A percentile compares a stretch with the other conserved stretches of the same genome.
Evolutionary conservation across 2,329 filamentous ascomycete species (phyloP).

Genomic region (Mycosphaerelloides madeirae): DNA sequence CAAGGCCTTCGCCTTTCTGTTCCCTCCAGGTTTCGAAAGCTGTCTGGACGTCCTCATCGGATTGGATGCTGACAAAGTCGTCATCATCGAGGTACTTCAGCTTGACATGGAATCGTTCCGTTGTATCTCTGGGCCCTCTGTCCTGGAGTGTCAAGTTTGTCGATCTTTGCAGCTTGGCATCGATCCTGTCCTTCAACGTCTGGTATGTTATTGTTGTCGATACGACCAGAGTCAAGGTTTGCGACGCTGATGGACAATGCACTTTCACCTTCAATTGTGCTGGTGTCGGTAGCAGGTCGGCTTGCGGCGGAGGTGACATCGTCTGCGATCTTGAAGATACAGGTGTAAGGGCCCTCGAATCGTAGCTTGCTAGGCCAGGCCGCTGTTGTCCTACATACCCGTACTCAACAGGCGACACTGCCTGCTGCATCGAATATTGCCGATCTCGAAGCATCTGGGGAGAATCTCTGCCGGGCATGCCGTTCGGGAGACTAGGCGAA

Average conservation of each 20-base stretch:
- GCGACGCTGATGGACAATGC: conserved; percentile 70
- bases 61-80: conserved; percentile 88
- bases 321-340: conserved; percentile 29
- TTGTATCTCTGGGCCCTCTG: conserved; percentile 41
- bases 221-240: conserved; percentile 92
- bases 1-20: conserved; percentile 57
- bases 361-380: conserved; percentile 18
- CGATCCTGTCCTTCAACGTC: conserved; percentile 88
- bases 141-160: conserved; percentile 78
- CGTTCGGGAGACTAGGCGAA: conserved; percentile 60
- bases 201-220: conserved; percentile 93
- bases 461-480: conserved; percentile 63
- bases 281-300: conserved; percentile 42
- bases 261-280: conserved; percentile 92
- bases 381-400: conserved; percentile 12
- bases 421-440: conserved; percentile 21
- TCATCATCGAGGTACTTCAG: conserved; percentile 89
- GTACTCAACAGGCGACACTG: conserved; percentile 20
- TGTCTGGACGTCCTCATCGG: conserved; percentile 92
- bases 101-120: conserved; percentile 56
- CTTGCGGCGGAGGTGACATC: conserved; percentile 11
- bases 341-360: conserved; percentile 37
- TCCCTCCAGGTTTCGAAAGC: conserved; percentile 94
- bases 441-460: conserved; percentile 63
- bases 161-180: conserved; percentile 85